These are phyloP conservation scores for Suillus lakei DNA, from an alignment of 768 basidiomycete genomes.

Conservation along the genomic window DNA sequence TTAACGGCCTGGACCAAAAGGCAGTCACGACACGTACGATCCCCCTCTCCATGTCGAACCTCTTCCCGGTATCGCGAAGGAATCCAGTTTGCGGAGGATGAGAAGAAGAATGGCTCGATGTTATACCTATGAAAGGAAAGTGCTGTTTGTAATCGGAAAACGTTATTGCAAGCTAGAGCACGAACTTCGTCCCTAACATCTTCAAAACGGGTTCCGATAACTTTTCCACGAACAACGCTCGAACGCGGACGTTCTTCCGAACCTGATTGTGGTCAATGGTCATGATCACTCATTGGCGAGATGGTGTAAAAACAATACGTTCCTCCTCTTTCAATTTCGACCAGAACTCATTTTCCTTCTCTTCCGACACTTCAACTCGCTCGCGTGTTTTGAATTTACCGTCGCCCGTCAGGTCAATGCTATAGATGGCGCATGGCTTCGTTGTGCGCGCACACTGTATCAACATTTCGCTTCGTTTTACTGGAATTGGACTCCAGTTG, in stretches of 20 bases:
- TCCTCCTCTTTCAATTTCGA: constrained; percentile 29
- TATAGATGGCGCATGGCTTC: background rate
- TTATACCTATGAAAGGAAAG: constrained; percentile 30
- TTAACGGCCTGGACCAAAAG: constrained; percentile 5
- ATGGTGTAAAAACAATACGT: constrained; percentile 1
- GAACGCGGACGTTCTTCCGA: constrained; percentile 33
- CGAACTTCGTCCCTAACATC: constrained; percentile 40
- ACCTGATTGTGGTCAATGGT: constrained; percentile 26
- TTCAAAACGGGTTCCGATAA: constrained; percentile 27
- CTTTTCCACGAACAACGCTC: too few relatives aligned
- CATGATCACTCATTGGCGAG: constrained; percentile 5
- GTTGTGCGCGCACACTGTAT: background rate
- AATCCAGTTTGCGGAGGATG: constrained; percentile 55
- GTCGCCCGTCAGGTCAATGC: background rate
- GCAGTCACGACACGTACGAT: background rate
- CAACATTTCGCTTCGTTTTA: constrained; percentile 40
- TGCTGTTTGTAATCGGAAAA: too few relatives aligned
- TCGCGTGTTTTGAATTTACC: constrained; percentile 19
- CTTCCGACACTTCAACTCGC: too few relatives aligned
- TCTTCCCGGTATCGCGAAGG: constrained; percentile 62
- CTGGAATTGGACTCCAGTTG: constrained; percentile 58
- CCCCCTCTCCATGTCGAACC: too few relatives aligned
- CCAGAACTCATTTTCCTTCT: constrained; percentile 25
- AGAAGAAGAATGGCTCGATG: constrained; percentile 43
- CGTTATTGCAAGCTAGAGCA: background rate